A percentile compares a stretch with the other conserved stretches of the same genome.
Conservation (phyloP, 2,329 filamentous ascomycete species). For the Penicillium occitanis region DNA sequence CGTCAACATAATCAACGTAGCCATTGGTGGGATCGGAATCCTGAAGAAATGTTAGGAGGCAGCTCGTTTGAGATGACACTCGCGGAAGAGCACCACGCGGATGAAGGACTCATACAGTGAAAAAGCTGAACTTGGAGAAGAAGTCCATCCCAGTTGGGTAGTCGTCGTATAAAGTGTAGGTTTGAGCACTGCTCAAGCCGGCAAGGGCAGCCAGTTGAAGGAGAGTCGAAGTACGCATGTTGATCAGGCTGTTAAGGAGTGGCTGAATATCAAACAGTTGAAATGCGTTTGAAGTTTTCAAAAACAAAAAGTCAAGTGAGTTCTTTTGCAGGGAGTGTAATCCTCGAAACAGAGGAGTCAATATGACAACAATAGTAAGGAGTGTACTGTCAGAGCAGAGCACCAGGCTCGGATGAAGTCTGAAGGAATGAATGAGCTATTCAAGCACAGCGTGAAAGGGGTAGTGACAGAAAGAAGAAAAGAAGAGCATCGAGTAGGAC, state of each 20-base stretch:
- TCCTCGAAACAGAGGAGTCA: not conserved
- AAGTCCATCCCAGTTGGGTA: constrained; percentile 48
- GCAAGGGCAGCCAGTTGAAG: constrained; percentile 33
- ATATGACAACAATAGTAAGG: constrained; percentile 8
- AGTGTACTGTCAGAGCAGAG: constrained; percentile 19
- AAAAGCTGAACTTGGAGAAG: constrained; percentile 56
- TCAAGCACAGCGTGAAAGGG: constrained; percentile 9
- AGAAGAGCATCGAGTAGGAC: not conserved
- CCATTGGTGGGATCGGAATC: constrained; percentile 68
- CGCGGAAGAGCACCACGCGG: not conserved
- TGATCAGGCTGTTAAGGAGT: constrained; percentile 16
- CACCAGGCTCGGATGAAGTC: constrained; percentile 19
- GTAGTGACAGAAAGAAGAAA: not conserved
- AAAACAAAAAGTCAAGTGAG: too few species aligned
- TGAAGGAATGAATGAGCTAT: constrained; percentile 11
- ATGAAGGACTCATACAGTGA: constrained; percentile 39
- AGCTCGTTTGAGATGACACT: not conserved
- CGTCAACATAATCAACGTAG: constrained; percentile 68
- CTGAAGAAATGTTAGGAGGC: constrained; percentile 27
- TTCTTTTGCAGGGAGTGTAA: not conserved
- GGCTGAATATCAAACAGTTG: constrained; percentile 5
- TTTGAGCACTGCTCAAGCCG: constrained; percentile 29
- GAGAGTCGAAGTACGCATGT: constrained; percentile 34
- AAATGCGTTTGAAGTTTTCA: too few species aligned
- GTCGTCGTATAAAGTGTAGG: constrained; percentile 49